Evolutionary conservation across 352 stramenopile species (phyloP), one percentile per base, ranked within the genome.

Genomic region (Pythium volutum): DNA sequence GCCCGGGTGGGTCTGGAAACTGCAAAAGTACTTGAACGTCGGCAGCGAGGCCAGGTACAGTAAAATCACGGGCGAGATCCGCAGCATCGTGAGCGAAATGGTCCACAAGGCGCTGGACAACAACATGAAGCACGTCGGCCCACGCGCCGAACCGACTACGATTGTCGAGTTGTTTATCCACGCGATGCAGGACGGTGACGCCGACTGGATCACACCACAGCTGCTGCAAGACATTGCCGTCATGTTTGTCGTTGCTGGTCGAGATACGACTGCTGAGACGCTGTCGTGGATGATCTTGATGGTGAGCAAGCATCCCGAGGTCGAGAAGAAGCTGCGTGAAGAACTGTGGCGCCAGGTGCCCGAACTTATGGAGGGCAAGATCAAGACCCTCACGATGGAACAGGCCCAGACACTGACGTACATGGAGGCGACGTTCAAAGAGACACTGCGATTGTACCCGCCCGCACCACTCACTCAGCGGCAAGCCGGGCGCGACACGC

Each of bases 201-300:
- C 15, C 22, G 56, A 64, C 1, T 16, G 20, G 36, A 59, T 74
- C 36, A 50, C 50, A 5, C 55, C 62, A 2, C 55, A 70, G 47
- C 69, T 62, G 16, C 42, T 87, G 22, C 57, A 72, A 18, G 73
- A 87, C 58, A 59, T 88, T 26, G 69, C 75, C 15, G 63, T 88
- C 23, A 75, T 67, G 51, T 78, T 88, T 50, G 49, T 84, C 18
- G 64, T 87, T 47, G 79, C 56, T 34, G 79, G 77, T 9, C 64
- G 77, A 15, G 79, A 88, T 59, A 84, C 79, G 15, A 81, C 77
- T 7, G 69, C 79, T 7, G 69, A 70, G 34, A 74, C 77, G 20
- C 41, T 88, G 12, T 61, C 55, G 9, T 87, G 79, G 79, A 39
- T 79, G 46, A 34, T 84, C 12, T 77, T 76, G 48, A 55, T 79